Percentiles rank a stretch among this genome's conserved stretches.
These are phyloP conservation scores for Dendrothele bispora DNA, from an alignment of 768 basidiomycete species.

Conservation along the genomic window DNA sequence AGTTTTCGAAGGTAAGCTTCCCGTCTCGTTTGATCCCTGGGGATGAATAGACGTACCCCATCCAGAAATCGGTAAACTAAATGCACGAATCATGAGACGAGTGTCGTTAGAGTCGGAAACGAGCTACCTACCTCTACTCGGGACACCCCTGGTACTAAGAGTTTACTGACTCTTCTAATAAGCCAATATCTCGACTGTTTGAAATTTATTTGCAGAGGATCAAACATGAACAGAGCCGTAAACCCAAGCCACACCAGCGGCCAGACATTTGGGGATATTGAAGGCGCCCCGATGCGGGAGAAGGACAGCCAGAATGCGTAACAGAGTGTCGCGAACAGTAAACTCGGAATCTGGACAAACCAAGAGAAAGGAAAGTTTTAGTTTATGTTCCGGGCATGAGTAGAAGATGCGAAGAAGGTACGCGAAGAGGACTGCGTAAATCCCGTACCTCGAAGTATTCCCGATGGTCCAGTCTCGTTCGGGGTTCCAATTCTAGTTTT, in stretches of 20 bases:
- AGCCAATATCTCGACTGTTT: constrained; percentile 81
- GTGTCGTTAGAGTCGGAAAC: background rate
- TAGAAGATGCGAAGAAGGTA: background rate
- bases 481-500: constrained; percentile 72
- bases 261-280: constrained; percentile 72
- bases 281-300: constrained; percentile 50
- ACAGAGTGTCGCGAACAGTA: constrained; percentile 71
- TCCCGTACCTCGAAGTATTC: constrained; percentile 66
- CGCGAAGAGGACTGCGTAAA: constrained; percentile 15
- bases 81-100: constrained; percentile 10
- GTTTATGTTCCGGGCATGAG: too few relatives aligned
- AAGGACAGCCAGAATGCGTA: constrained; percentile 89
- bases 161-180: constrained; percentile 57
- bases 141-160: constrained; percentile 67
- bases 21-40: background rate
- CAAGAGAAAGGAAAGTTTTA: constrained; percentile 9
- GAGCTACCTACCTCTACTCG: constrained; percentile 66
- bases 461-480: constrained; percentile 72
- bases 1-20: background rate
- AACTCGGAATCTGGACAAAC: constrained; percentile 65
- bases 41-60: constrained; percentile 50
- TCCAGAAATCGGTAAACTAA: constrained; percentile 87
- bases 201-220: constrained; percentile 73
- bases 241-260: constrained; percentile 81
- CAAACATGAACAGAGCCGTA: constrained; percentile 55